Evolutionary conservation across 495 filamentous ascomycete genomes (phyloP), one percentile per base, ranked within the genome.

Genomic region (Penicillium lagena): DNA sequence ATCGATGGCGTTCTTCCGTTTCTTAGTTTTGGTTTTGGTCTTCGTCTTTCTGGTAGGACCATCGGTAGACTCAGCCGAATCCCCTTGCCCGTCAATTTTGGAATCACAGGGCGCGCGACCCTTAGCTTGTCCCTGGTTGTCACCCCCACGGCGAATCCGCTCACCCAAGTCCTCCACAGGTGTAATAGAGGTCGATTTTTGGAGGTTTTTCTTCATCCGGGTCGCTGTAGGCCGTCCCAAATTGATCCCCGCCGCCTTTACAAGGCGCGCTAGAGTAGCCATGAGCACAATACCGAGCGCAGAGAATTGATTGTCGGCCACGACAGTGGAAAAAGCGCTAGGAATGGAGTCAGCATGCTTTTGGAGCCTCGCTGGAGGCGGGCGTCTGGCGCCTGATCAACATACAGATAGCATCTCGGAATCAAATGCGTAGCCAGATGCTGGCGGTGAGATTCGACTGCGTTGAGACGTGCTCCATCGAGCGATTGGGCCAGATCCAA

Each of bases 211-310:
- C 22, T 22, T 22, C 22, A 6, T 22, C 22, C 22, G 22, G 2
- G 4, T 22, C 22, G 22, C 22, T 22, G 22, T 22, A 22, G 22
- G 22, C 22, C 22, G 22, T 6, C 22, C 22, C 22, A 22, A 22
- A 22, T 22, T 22, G 22, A 59, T 55, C 1, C 62, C 62, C 36
- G 79, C 63, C 9, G 70, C 63, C 42, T 60, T 68, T 47, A 73
- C 62, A 36, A 86, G 61, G 47, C 81, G 76, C 17, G 82, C 82
- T 37, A 90, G 62, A 11, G 73, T 64, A 12, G 77, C 81, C n/a
- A 90, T 39, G 7, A 94, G 71, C 36, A 86, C 76, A 12, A 89
- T 66, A n/a, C 88, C 88, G n/a, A 93, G 72, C 1, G 84, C 67
- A n/a, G 86, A 78, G 57, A 86, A 89, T 47, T 87, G 85, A 32